phyloP scores from a whole-genome alignment of 2,329 filamentous ascomycete species.

The Pseudofabraea citricarpa region DNA sequence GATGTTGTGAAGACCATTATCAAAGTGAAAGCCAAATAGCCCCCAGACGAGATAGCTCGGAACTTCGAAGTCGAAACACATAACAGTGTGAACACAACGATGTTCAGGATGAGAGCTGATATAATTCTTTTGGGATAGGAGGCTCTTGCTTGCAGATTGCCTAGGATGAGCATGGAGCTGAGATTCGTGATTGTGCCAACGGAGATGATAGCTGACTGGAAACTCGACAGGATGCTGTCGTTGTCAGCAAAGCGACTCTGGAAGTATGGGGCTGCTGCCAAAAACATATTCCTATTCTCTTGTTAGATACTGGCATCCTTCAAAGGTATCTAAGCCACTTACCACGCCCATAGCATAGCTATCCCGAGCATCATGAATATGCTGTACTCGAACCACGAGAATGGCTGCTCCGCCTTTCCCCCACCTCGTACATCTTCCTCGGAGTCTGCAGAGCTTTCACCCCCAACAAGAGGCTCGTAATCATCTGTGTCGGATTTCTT shows the following conservation, averaged over 20 bases:
- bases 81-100: constrained; percentile 70
- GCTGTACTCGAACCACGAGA: constrained; percentile 82
- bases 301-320: constrained; percentile 1
- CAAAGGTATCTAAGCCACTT: constrained; percentile 28
- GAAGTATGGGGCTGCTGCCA: constrained; percentile 93
- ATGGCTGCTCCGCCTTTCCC: constrained; percentile 39
- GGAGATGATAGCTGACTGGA: constrained; percentile 84
- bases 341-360: constrained; percentile 98
- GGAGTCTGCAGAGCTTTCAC: constrained; percentile 6
- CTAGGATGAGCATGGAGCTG: constrained; percentile 67
- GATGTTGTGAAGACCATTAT: constrained; percentile 76
- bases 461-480: constrained; percentile 17
- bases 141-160: constrained; percentile 73
- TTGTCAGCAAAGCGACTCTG: constrained; percentile 70
- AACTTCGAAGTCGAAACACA: constrained; percentile 74
- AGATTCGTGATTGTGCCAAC: constrained; percentile 85
- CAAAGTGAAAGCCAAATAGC: constrained; percentile 80
- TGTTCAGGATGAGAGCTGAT: constrained; percentile 70
- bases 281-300: constrained; percentile 84
- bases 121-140: constrained; percentile 87
- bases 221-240: constrained; percentile 70
- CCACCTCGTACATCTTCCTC: constrained; percentile 4
- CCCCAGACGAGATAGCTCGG: constrained; percentile 51
- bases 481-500: constrained; percentile 13
- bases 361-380: constrained; percentile 83